These are phyloP conservation scores for Hydrangea macrophylla DNA, from an alignment of 148 eudicot species.

Conservation along the genomic window DNA sequence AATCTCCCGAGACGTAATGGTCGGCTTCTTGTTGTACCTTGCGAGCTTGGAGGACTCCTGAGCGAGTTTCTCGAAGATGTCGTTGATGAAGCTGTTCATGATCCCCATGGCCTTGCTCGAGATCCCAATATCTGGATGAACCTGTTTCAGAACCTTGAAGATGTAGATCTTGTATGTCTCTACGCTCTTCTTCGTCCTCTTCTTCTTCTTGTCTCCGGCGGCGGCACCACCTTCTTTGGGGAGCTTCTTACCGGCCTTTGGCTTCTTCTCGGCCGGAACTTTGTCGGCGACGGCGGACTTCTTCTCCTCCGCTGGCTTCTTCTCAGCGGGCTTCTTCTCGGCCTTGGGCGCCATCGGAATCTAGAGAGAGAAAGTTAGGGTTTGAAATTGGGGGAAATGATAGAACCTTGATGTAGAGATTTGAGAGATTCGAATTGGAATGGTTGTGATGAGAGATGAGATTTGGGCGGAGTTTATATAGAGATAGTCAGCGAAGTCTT, in stretches of 20 bases:
- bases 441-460: too few species aligned
- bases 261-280: slow-evolving; percentile 38
- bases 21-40: slow-evolving; percentile 43
- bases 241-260: slow-evolving; percentile 32
- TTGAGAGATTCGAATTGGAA: too few species aligned
- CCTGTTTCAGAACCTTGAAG: slow-evolving; percentile 49
- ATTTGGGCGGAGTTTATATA: too few species aligned
- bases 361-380: too few species aligned
- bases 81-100: slow-evolving; percentile 48
- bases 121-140: slow-evolving; percentile 43
- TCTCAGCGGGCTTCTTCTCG: too few species aligned
- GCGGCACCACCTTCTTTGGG: slow-evolving; percentile 24
- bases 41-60: slow-evolving; percentile 37
- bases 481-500: too few species aligned
- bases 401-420: too few species aligned
- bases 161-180: slow-evolving; percentile 52
- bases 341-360: too few species aligned
- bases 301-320: too few species aligned
- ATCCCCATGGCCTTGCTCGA: slow-evolving; percentile 55
- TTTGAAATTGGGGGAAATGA: too few species aligned
- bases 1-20: slow-evolving; percentile 38
- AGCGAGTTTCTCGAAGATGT: slow-evolving; percentile 45
- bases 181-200: slow-evolving; percentile 34
- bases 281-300: too few species aligned
- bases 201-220: slow-evolving; percentile 37